Base-by-base conservation (phyloP, 345 rosid genomes). In the Sisymbrium altissimum region DNA sequence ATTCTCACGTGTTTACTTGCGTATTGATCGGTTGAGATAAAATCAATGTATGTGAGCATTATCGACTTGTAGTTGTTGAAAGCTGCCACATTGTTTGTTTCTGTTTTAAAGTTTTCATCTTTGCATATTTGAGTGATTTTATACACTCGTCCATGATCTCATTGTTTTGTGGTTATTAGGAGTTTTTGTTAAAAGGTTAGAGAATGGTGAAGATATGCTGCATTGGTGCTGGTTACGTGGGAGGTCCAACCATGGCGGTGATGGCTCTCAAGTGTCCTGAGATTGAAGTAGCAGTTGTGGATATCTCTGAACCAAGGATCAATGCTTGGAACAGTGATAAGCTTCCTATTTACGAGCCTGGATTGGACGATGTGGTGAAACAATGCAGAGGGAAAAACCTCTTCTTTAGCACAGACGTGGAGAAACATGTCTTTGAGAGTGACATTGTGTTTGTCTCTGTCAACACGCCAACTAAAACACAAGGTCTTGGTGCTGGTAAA, bases 241-340 rank as follows among this genome's bases (percentile, higher is more conserved):
- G 91, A 9, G 93, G 93, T 59, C 91, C 93, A 5, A 86, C 91
- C 45, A 88, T 88, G 93, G 91, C 91, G 3, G 89, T 88, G 41
- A 88, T 88, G 78, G 91, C 93, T 7, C 77, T 82, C 5, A 86
- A 86, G 70, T 88, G 93, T 64, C 88, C 91, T 1, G 64, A 73
- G 17, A 83, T 85, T 71, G 82, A 85, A 66, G 93, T 86, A 21
- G 84, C 78, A 1, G 91, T 88, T 43, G 93, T 88, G 11, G 93
- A 88, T 13, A 86, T 88, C 64, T 85, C 90, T 33, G 75, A 66
- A 12, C 8, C 86, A 13, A 80, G 91, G 72, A 86, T 88, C 64
- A 68, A 58, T 72, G 94, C 89, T 12, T 88, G 94, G 91, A 88
- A 88, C 74, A 86, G 88, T 27, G 89, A 86, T 35, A 59, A 60